Percentiles rank a stretch among this genome's conserved stretches.
phyloP scores from a whole-genome alignment of 2,329 filamentous ascomycete genomes.

The Alternaria longipes region DNA sequence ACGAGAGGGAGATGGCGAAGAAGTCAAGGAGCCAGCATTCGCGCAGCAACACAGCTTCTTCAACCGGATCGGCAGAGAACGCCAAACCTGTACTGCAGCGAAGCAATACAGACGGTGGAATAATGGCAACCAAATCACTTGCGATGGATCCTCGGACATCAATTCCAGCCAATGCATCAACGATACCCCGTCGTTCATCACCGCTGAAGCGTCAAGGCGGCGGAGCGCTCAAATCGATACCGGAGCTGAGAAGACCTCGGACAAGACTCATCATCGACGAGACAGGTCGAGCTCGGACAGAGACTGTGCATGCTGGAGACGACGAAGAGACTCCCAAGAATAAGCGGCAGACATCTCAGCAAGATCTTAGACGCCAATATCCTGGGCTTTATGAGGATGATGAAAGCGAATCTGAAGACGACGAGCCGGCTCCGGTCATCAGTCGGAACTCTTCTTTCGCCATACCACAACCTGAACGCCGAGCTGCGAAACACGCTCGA shows the following conservation, averaged over 20 bases:
- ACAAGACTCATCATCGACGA: constrained; percentile 60
- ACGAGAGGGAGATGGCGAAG: constrained; percentile 46
- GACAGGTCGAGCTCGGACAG: constrained; percentile 57
- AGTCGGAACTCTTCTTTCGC: constrained; percentile 51
- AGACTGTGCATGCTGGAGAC: constrained; percentile 52
- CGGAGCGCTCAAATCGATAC: constrained; percentile 56
- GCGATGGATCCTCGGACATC: constrained; percentile 44
- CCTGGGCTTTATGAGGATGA: constrained; percentile 56
- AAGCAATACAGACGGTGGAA: constrained; percentile 58
- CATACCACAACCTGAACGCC: constrained; percentile 43
- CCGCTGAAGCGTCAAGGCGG: constrained; percentile 57
- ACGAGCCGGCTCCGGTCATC: constrained; percentile 41
- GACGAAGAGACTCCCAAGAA: constrained; percentile 44
- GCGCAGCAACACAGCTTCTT: constrained; percentile 53
- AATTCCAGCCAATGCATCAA: constrained; percentile 28
- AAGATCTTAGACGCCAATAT: constrained; percentile 50
- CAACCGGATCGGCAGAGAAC: constrained; percentile 46
- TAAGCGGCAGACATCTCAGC: constrained; percentile 34
- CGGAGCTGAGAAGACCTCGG: constrained; percentile 54
- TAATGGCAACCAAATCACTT: constrained; percentile 39
- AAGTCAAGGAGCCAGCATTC: constrained; percentile 49
- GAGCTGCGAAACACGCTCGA: constrained; percentile 48
- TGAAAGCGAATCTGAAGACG: constrained; percentile 51
- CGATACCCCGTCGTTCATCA: constrained; percentile 56
- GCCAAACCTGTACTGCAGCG: constrained; percentile 51